phyloP scores from a whole-genome alignment of 2,329 filamentous ascomycete species.

The Cercospora janseana region DNA sequence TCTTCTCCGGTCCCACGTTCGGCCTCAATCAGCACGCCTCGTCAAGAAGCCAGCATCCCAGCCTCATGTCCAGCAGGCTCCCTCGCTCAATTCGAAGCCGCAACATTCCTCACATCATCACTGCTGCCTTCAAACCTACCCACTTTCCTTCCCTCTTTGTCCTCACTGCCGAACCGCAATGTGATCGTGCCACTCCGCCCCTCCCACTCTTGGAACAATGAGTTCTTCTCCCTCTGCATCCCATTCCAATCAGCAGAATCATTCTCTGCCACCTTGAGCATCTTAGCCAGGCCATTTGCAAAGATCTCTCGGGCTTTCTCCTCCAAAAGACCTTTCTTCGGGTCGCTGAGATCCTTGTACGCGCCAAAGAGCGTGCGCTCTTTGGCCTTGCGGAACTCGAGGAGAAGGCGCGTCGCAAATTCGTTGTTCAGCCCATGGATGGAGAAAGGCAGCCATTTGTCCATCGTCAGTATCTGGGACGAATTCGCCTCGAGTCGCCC shows the following conservation, averaged over 20 bases:
- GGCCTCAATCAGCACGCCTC: too few relatives aligned
- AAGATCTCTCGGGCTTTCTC: slow-evolving; percentile 28
- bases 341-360: slow-evolving; percentile 28
- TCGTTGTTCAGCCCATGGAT: slow-evolving; percentile 23
- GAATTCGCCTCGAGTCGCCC: slow-evolving; percentile 29
- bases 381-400: slow-evolving; percentile 40
- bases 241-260: not conserved
- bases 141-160: slow-evolving; percentile 4
- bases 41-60: too few relatives aligned
- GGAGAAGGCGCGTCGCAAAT: slow-evolving; percentile 32
- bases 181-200: too few relatives aligned
- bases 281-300: slow-evolving; percentile 22
- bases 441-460: slow-evolving; percentile 40
- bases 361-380: slow-evolving; percentile 34
- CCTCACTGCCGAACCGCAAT: not conserved
- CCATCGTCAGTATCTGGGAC: slow-evolving; percentile 33
- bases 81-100: not conserved
- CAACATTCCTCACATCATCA: slow-evolving; percentile 12
- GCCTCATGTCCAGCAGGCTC: not conserved
- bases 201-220: not conserved
- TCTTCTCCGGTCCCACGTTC: too few relatives aligned
- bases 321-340: slow-evolving; percentile 14
- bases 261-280: slow-evolving; percentile 16
- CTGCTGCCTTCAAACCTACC: not conserved
- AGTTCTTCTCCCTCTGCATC: not conserved